These are phyloP conservation scores for Blepharisma undulans DNA, from an alignment of 169 alveolate species.

Conservation along the genomic window DNA sequence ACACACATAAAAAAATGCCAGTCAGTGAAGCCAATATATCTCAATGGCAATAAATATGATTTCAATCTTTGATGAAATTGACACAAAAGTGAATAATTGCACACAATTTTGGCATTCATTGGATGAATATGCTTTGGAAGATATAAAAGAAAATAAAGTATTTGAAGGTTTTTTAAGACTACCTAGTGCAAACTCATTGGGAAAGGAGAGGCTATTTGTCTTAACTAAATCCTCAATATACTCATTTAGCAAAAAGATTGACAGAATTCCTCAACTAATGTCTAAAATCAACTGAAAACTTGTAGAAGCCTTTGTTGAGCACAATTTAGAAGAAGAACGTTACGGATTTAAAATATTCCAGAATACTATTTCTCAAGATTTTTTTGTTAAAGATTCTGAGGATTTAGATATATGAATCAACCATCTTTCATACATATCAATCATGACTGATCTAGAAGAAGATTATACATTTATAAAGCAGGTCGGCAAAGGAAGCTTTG, in stretches of 20 bases:
- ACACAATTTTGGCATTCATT: background rate
- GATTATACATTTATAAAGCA: background rate
- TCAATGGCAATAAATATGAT: background rate
- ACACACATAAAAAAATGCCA: no score
- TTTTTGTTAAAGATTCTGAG: background rate
- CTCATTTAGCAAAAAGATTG: background rate
- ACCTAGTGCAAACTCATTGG: background rate
- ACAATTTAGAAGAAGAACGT: background rate
- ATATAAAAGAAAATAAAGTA: slow-evolving; percentile 2
- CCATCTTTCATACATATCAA: background rate
- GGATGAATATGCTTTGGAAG: background rate
- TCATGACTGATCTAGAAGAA: background rate
- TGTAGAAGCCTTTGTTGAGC: slow-evolving; percentile 4
- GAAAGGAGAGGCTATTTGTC: background rate
- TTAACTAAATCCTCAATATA: slow-evolving; percentile 8
- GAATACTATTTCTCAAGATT: background rate
- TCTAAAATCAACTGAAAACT: background rate
- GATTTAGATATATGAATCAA: background rate
- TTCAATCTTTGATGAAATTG: background rate
- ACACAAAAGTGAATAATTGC: background rate
- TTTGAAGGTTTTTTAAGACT: background rate
- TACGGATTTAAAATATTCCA: background rate
- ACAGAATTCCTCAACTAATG: background rate
- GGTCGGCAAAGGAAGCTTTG: slow-evolving; percentile 1
- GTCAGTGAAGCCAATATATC: no score